Evolutionary conservation across 148 eudicot species (phyloP).

Genomic region (Rhododendron ferrugineum): DNA sequence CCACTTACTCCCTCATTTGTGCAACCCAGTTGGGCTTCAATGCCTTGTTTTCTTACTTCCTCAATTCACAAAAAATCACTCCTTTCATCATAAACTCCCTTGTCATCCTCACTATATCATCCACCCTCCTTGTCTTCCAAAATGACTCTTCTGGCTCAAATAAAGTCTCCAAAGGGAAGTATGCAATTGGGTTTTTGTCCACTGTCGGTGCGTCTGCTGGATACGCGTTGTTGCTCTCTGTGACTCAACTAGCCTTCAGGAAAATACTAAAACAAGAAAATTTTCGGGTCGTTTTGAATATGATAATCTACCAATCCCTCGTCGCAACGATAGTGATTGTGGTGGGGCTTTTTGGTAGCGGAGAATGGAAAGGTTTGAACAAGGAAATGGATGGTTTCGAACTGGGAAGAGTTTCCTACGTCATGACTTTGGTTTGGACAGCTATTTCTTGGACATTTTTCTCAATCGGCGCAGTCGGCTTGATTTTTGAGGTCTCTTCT

Average conservation of each 20-base stretch:
- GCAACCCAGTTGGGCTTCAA: constrained; percentile 61
- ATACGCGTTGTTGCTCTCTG: constrained; percentile 29
- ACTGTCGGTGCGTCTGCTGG: constrained; percentile 54
- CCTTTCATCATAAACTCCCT: constrained; percentile 57
- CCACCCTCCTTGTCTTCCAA: constrained; percentile 42
- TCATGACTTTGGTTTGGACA: constrained; percentile 49
- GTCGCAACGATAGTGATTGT: constrained; percentile 27
- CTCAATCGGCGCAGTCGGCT: constrained; percentile 34
- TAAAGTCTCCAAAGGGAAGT: constrained; percentile 19
- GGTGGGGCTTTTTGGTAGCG: constrained; percentile 50
- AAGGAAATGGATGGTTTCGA: constrained; percentile 41
- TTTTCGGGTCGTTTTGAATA: constrained; percentile 24
- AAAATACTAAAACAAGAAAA: constrained; percentile 24
- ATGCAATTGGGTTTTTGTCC: constrained; percentile 37
- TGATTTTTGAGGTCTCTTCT: constrained; percentile 54
- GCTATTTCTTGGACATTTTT: constrained; percentile 52
- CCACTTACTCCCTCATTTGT: constrained; percentile 51
- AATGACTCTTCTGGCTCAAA: constrained; percentile 16
- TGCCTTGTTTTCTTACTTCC: constrained; percentile 46
- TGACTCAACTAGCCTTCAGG: constrained; percentile 38
- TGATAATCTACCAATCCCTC: constrained; percentile 29
- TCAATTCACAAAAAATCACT: constrained; percentile 55
- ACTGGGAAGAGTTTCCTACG: constrained; percentile 40
- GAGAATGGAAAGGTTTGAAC: constrained; percentile 44
- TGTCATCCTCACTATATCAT: constrained; percentile 52